Evolutionary conservation across 1,284 basidiomycete species (phyloP).

Genomic region (Anthracocystis setariae): DNA sequence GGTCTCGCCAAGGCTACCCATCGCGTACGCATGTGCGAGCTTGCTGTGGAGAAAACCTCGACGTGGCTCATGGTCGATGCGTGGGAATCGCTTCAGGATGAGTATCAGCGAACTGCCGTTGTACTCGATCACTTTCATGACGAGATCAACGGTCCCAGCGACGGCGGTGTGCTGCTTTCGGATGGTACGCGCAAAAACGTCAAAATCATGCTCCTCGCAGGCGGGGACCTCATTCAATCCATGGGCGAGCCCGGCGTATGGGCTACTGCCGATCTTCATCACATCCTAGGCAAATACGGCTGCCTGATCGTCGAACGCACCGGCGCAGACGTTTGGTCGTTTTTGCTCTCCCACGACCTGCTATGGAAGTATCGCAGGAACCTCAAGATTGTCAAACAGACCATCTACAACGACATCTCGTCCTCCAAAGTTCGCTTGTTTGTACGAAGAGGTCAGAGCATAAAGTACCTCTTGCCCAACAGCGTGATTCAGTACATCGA

Average conservation of each 20-base stretch:
- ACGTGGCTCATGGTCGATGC: conserved; percentile 84
- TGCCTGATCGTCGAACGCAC: conserved; percentile 94
- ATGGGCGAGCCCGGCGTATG: conserved; percentile 99
- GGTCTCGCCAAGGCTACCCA: conserved; percentile 65
- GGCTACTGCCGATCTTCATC: conserved; percentile 93
- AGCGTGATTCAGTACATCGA: conserved; percentile 96
- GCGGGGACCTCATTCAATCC: conserved; percentile 94
- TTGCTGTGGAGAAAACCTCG: conserved; percentile 66
- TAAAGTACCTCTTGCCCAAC: conserved; percentile 89
- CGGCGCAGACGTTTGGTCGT: conserved; percentile 84
- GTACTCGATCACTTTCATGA: conserved; percentile 96
- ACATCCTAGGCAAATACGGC: conserved; percentile 93
- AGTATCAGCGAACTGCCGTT: conserved; percentile 92
- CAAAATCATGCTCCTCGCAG: conserved; percentile 91
- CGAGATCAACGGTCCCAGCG: conserved; percentile 78
- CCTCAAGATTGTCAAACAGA: conserved; percentile 84
- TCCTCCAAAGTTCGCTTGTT: conserved; percentile 74
- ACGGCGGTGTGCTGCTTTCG: conserved; percentile 59
- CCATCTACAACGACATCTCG: conserved; percentile 98
- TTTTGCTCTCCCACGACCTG: conserved; percentile 72
- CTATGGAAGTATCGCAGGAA: conserved; percentile 76
- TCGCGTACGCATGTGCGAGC: conserved; percentile 68
- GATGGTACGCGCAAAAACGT: conserved; percentile 61
- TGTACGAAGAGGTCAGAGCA: conserved; percentile 88
- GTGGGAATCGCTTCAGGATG: conserved; percentile 91